These are phyloP conservation scores for Sarocladium kiliense DNA, from an alignment of 2,329 filamentous ascomycete genomes.

Conservation along the genomic window DNA sequence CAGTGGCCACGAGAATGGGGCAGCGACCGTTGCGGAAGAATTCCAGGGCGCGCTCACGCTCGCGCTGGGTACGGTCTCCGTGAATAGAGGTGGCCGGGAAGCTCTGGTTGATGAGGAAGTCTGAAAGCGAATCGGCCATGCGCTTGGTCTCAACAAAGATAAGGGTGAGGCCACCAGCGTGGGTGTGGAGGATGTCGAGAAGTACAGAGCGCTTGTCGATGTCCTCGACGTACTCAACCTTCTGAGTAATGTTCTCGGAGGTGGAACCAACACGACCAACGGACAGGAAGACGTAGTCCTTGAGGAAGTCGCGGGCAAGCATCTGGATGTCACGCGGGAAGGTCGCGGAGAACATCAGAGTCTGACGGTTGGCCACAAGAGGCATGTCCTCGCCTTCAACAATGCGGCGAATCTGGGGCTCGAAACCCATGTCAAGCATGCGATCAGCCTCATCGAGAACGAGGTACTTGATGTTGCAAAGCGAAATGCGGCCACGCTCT, in stretches of 20 bases:
- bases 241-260: slow-evolving; percentile 99
- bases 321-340: slow-evolving; percentile 99
- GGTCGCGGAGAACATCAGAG: slow-evolving; percentile 99
- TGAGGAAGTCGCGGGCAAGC: slow-evolving; percentile 96
- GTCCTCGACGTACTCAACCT: slow-evolving; percentile 97
- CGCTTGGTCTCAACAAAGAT: slow-evolving; percentile 99
- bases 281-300: slow-evolving; percentile 98
- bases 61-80: slow-evolving; percentile 95
- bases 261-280: slow-evolving; percentile 98
- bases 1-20: slow-evolving; percentile 94
- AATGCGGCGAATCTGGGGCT: slow-evolving; percentile 97
- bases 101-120: slow-evolving; percentile 97
- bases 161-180: slow-evolving; percentile 81
- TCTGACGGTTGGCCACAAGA: slow-evolving; percentile 74
- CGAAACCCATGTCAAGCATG: slow-evolving; percentile 99
- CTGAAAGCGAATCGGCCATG: slow-evolving; percentile 95
- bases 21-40: slow-evolving; percentile 95
- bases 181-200: slow-evolving; percentile 93
- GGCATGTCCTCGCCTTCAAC: slow-evolving; percentile 99
- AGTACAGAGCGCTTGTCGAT: slow-evolving; percentile 96
- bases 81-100: slow-evolving; percentile 99
- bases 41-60: slow-evolving; percentile 95
- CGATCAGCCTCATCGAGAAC: slow-evolving; percentile 98
- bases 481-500: slow-evolving; percentile 95
- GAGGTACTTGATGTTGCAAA: slow-evolving; percentile 98